These are phyloP conservation scores for Botryotinia calthae DNA, from an alignment of 2,329 filamentous ascomycete genomes.

Conservation along the genomic window DNA sequence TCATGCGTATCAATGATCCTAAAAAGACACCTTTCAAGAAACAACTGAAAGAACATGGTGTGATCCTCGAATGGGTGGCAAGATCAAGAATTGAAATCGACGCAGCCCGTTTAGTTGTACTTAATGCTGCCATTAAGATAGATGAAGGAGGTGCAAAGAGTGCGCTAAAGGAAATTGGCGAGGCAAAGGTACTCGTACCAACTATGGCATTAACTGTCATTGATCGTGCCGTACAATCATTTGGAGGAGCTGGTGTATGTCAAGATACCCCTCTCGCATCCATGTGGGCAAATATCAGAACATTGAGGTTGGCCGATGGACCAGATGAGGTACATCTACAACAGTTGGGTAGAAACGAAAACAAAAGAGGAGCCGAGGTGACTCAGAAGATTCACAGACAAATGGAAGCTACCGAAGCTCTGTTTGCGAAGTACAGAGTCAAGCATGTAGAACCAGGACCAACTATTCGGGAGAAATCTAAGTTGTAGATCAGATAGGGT, in stretches of 20 bases:
- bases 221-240: conserved; percentile 90
- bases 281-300: conserved; percentile 79
- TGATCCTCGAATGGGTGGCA: conserved; percentile 93
- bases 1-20: conserved; percentile 90
- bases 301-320: conserved; percentile 83
- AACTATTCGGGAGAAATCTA: conserved; percentile 34
- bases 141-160: conserved; percentile 85
- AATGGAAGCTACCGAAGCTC: conserved; percentile 60
- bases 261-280: conserved; percentile 90
- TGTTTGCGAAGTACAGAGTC: conserved; percentile 60
- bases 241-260: conserved; percentile 84
- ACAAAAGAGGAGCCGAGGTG: conserved; percentile 62
- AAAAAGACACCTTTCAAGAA: conserved; percentile 90
- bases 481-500: conserved; percentile 32
- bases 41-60: conserved; percentile 81
- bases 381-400: conserved; percentile 63
- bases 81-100: conserved; percentile 92
- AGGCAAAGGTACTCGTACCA: conserved; percentile 91
- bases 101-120: conserved; percentile 80
- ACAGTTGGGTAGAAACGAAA: conserved; percentile 79
- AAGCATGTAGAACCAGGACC: conserved; percentile 38
- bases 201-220: conserved; percentile 80
- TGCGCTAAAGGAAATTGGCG: conserved; percentile 87
- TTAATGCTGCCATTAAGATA: conserved; percentile 95
- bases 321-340: conserved; percentile 93